A percentile compares a stretch with the other conserved stretches of the same genome.
Conservation (phyloP, 345 rosid species). For the Eucalyptus caleyi region DNA sequence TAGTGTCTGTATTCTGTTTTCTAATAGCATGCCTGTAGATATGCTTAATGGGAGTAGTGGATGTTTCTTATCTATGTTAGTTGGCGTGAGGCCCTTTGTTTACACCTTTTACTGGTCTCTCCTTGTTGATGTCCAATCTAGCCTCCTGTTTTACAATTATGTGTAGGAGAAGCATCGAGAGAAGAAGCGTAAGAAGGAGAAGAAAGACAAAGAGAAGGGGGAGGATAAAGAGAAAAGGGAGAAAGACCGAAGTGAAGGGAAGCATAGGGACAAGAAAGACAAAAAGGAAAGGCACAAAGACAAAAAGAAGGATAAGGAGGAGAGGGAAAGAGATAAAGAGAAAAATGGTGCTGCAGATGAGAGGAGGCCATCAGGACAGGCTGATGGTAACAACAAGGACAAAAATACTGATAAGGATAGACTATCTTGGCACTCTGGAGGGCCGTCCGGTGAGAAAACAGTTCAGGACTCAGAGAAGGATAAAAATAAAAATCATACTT, state of each 20-base stretch:
- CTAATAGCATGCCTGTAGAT: not conserved
- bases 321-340: constrained; percentile 25
- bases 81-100: not conserved
- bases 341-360: constrained; percentile 10
- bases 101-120: not conserved
- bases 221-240: constrained; percentile 37
- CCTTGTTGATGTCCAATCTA: not conserved
- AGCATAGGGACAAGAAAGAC: constrained; percentile 36
- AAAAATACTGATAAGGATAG: constrained; percentile 16
- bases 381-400: constrained; percentile 8
- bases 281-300: constrained; percentile 11
- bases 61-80: not conserved
- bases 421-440: constrained; percentile 4
- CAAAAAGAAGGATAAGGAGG: constrained; percentile 21
- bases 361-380: not conserved
- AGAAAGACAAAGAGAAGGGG: constrained; percentile 32
- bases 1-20: not conserved
- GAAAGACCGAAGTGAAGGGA: constrained; percentile 35
- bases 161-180: constrained; percentile 42
- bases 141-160: not conserved
- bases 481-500: constrained; percentile 3
- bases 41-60: not conserved
- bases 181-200: constrained; percentile 42
- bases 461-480: constrained; percentile 9
- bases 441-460: constrained; percentile 10